Conservation (phyloP, 78 protist species). For the Anaeramoeba flamelloides region DNA sequence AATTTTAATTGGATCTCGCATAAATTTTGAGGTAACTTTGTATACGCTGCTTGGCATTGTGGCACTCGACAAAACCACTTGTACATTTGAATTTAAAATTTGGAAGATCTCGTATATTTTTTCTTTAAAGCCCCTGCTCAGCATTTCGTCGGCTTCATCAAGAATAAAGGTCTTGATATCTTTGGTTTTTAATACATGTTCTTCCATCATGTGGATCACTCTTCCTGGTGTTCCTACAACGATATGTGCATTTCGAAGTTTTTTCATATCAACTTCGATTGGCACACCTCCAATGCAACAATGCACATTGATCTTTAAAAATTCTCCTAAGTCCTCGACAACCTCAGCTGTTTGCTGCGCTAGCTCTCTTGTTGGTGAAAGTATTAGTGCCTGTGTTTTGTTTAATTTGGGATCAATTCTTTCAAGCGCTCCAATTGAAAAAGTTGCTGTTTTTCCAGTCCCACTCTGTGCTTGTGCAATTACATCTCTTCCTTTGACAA, state of each 20-base stretch:
- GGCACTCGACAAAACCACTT: conserved; percentile 91
- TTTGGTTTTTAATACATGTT: conserved; percentile 49
- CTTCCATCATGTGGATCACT: conserved; percentile 80
- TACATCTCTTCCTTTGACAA: too few relatives aligned
- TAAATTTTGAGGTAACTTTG: conserved; percentile 80
- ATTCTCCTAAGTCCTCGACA: conserved; percentile 75
- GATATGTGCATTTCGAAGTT: conserved; percentile 70
- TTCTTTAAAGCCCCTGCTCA: conserved; percentile 94
- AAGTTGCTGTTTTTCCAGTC: conserved; percentile 86
- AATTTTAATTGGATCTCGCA: conserved; percentile 82
- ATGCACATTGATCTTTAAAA: conserved; percentile 53
- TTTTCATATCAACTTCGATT: conserved; percentile 67
- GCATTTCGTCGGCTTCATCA: conserved; percentile 99
- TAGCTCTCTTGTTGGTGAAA: conserved; percentile 98
- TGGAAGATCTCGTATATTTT: conserved; percentile 94
- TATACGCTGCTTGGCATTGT: conserved; percentile 90
- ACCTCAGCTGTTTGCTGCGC: conserved; percentile 89
- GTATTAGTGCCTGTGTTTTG: conserved; percentile 29
- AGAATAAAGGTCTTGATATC: conserved; percentile 65
- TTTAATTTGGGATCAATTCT: conserved; percentile 22
- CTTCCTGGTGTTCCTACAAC: conserved; percentile 99
- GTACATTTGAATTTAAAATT: conserved; percentile 59
- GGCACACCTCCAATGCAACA: conserved; percentile 93
- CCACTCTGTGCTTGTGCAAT: conserved; percentile 96
- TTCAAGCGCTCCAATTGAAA: conserved; percentile 45